Conservation (phyloP, 2,329 filamentous ascomycete genomes). For the Cladophialophora chaetospira region DNA sequence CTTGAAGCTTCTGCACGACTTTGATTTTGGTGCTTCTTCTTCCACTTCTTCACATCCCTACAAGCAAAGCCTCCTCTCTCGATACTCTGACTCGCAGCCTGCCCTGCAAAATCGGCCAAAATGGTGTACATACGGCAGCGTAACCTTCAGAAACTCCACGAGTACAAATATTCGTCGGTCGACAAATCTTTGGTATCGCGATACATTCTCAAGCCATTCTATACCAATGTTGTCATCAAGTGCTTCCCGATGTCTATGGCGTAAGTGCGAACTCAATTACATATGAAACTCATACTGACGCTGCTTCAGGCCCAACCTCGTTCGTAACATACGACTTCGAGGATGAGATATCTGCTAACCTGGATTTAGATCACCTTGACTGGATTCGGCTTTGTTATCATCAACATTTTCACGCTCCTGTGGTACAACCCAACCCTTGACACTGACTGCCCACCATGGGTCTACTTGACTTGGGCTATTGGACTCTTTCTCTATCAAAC, state of each 20-base stretch:
- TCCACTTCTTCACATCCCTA: not conserved
- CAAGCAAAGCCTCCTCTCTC: not conserved
- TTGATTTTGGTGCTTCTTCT: not conserved
- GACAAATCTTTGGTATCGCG: conserved; percentile 87
- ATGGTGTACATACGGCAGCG: conserved; percentile 98
- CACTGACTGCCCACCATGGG: conserved; percentile 90
- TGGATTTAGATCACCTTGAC: conserved; percentile 73
- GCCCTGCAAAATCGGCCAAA: conserved; percentile 9
- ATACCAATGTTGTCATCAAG: conserved; percentile 90
- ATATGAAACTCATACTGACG: conserved; percentile 21
- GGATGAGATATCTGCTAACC: not conserved
- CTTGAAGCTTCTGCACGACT: too few relatives aligned
- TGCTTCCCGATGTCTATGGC: conserved; percentile 97
- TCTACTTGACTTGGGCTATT: conserved; percentile 87
- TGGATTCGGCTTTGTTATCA: conserved; percentile 84
- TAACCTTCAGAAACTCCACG: conserved; percentile 80
- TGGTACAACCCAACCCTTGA: conserved; percentile 97
- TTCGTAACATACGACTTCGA: conserved; percentile 24
- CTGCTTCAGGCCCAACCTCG: conserved; percentile 57
- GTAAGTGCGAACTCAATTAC: conserved; percentile 45
- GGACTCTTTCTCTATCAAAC: conserved; percentile 97
- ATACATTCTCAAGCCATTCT: conserved; percentile 97
- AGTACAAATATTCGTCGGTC: conserved; percentile 94
- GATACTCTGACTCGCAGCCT: not conserved
- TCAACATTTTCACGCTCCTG: conserved; percentile 86